Evolutionary conservation across 1,284 basidiomycete species (phyloP).

Genomic region (Ganoderma lingzhi): DNA sequence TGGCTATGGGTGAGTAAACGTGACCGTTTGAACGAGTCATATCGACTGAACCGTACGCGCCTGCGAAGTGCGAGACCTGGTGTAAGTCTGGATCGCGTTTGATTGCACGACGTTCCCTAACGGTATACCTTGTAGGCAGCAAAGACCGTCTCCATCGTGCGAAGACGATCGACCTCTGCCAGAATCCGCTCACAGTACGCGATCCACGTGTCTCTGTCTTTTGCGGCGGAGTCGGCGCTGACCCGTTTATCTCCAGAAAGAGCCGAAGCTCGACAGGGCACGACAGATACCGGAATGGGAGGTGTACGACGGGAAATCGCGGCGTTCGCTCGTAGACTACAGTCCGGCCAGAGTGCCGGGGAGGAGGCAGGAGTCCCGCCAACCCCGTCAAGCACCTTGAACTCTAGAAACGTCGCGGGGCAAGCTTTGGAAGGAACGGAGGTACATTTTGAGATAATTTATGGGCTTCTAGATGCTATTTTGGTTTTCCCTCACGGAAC

Average conservation of each 20-base stretch:
- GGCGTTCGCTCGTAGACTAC: conserved; percentile 60
- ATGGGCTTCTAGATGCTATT: neutral
- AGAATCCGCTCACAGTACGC: conserved; percentile 89
- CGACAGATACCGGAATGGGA: conserved; percentile 99
- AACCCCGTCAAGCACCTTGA: conserved; percentile 1
- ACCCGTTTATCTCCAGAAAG: conserved; percentile 68
- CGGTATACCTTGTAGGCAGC: conserved; percentile 56
- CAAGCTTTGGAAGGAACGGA: neutral
- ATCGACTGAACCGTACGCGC: conserved; percentile 4
- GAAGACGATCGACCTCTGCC: conserved; percentile 93
- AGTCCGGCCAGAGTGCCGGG: neutral
- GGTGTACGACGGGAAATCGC: conserved; percentile 87
- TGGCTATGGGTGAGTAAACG: conserved; percentile 86
- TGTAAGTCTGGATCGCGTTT: conserved; percentile 58
- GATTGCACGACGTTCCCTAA: neutral
- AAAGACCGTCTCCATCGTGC: conserved; percentile 83
- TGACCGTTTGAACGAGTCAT: neutral
- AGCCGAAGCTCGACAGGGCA: conserved; percentile 93
- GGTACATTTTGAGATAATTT: neutral
- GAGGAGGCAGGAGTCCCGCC: neutral
- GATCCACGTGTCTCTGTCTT: neutral
- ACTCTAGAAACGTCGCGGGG: neutral
- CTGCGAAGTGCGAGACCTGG: conserved; percentile 82
- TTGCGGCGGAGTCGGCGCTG: neutral
- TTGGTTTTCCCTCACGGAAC: too few relatives aligned